Evolutionary conservation across 202 grass and related monocot genomes (phyloP).

Genomic region (Brachypodium distachyon): DNA sequence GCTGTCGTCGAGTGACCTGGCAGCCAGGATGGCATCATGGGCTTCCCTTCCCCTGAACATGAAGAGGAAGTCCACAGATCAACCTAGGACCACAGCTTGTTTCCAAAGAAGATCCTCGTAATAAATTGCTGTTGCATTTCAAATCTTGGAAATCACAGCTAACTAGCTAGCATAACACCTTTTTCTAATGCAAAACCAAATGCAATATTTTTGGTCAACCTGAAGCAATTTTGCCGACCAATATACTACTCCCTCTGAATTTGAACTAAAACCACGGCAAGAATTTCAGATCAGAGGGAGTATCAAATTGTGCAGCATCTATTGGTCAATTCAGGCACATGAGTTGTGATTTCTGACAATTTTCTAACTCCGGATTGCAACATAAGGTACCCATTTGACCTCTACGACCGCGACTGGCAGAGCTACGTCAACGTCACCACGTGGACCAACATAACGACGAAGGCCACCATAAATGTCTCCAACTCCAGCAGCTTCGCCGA

Average conservation of each 20-base stretch:
- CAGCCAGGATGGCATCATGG: too few species aligned
- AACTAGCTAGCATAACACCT: neutral
- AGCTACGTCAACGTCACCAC: neutral
- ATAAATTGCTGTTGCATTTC: neutral
- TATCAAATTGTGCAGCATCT: too few species aligned
- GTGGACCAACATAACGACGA: slow-evolving; percentile 33
- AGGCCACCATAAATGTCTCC: neutral
- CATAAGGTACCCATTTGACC: slow-evolving; percentile 45
- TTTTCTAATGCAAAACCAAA: neutral
- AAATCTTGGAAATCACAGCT: neutral
- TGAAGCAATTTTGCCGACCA: neutral
- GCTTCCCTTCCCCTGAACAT: too few species aligned
- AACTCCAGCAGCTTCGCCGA: neutral
- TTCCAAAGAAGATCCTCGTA: neutral
- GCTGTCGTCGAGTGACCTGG: neutral
- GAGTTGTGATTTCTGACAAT: neutral
- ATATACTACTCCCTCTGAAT: too few species aligned
- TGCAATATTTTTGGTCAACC: neutral
- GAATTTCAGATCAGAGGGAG: too few species aligned
- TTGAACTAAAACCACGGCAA: too few species aligned
- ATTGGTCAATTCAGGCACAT: neutral
- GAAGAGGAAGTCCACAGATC: neutral
- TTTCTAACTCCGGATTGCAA: neutral
- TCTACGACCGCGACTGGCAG: slow-evolving; percentile 36
- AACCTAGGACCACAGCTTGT: neutral